phyloP scores from a whole-genome alignment of 306 rosid species.

The Rosa multiflora region DNA sequence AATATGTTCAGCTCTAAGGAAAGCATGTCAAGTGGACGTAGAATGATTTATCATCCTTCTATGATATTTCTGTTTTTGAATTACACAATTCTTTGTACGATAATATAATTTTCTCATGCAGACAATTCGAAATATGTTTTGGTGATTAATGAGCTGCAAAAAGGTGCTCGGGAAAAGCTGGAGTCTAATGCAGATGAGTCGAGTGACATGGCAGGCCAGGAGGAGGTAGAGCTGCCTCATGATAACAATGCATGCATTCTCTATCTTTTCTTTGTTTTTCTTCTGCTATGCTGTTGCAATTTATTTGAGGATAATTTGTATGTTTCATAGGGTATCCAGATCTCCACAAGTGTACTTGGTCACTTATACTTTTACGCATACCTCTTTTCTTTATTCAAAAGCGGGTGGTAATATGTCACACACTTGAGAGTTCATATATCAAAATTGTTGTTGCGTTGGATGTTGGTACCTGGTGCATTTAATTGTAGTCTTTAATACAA shows the following conservation, averaged over 20 bases:
- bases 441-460: background rate
- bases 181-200: too few relatives aligned
- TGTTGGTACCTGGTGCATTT: background rate
- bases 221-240: too few relatives aligned
- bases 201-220: too few relatives aligned
- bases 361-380: background rate
- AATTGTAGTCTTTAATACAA: background rate
- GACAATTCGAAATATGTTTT: constrained; percentile 53
- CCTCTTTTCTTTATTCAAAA: background rate
- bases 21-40: background rate
- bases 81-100: background rate
- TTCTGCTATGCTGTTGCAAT: too few relatives aligned
- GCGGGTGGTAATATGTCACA: background rate
- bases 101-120: constrained; percentile 22
- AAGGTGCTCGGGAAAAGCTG: constrained; percentile 32
- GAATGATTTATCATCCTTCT: background rate
- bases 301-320: background rate
- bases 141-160: constrained; percentile 54
- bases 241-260: too few relatives aligned
- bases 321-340: background rate
- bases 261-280: too few relatives aligned
- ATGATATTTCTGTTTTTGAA: background rate
- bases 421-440: background rate
- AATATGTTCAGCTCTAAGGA: background rate
- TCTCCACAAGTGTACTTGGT: background rate